phyloP scores from a whole-genome alignment of 2,329 filamentous ascomycete species.

The Sarocladium oryzae region DNA sequence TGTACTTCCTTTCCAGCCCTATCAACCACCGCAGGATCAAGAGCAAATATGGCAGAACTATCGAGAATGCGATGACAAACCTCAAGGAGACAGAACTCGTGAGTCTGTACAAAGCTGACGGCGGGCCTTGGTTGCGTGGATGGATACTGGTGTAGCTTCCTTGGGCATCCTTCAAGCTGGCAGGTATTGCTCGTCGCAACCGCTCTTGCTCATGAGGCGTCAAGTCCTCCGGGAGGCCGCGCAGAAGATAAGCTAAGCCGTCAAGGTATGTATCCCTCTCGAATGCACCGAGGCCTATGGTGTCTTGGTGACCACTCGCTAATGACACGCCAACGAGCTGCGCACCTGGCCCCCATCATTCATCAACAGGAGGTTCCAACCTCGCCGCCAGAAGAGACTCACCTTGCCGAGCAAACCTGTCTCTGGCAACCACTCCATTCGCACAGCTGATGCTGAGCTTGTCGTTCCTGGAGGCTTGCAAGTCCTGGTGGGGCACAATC shows the following conservation, averaged over 20 bases:
- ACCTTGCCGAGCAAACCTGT: conserved; percentile 25
- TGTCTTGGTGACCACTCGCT: conserved; percentile 15
- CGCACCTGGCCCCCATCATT: conserved; percentile 14
- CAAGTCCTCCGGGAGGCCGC: conserved; percentile 52
- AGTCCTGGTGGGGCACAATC: neutral
- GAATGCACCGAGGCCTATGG: conserved; percentile 20
- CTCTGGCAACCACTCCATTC: neutral
- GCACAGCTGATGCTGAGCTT: neutral
- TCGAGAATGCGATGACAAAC: conserved; percentile 51
- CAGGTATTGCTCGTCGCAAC: conserved; percentile 16
- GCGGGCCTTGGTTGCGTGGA: conserved; percentile 10
- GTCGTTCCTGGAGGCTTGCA: neutral
- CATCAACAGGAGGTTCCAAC: neutral
- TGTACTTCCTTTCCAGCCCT: conserved; percentile 59
- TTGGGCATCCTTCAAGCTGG: neutral
- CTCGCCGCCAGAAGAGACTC: neutral
- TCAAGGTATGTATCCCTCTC: conserved; percentile 59
- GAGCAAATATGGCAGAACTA: conserved; percentile 56
- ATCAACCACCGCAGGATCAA: conserved; percentile 47
- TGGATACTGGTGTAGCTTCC: neutral
- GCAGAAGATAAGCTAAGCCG: conserved; percentile 56
- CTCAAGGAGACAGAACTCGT: conserved; percentile 51
- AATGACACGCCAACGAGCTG: conserved; percentile 22
- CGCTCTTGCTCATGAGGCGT: conserved; percentile 44
- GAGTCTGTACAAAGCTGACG: conserved; percentile 51